Evolutionary conservation across 2,329 filamentous ascomycete genomes (phyloP).

Genomic region (Venturia nashicola): DNA sequence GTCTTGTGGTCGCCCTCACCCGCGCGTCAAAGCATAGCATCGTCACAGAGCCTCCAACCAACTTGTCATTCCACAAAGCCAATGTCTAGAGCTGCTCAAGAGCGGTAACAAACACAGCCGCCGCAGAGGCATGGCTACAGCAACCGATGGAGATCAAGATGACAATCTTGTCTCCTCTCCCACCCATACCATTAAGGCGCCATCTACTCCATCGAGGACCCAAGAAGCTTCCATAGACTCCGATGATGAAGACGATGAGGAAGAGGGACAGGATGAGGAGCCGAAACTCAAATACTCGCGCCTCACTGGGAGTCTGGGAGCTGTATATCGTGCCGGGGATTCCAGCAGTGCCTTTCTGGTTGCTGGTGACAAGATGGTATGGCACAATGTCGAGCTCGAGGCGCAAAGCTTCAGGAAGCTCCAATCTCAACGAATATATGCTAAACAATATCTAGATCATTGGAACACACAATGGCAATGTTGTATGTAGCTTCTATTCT

Average conservation of each 20-base stretch:
- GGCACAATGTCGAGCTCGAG: constrained; percentile 13
- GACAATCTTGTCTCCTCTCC: not conserved
- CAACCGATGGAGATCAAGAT: not conserved
- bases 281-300: constrained; percentile 88
- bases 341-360: constrained; percentile 85
- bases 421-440: constrained; percentile 11
- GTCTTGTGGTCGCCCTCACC: not conserved
- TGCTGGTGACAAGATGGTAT: constrained; percentile 92
- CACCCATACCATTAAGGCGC: not conserved
- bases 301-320: constrained; percentile 64
- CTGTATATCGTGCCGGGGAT: constrained; percentile 88
- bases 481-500: constrained; percentile 44
- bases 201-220: not conserved
- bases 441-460: constrained; percentile 49
- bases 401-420: constrained; percentile 6
- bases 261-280: constrained; percentile 84
- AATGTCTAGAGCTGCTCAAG: constrained; percentile 2
- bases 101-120: constrained; percentile 3
- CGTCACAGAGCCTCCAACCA: not conserved
- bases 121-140: constrained; percentile 7
- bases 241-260: constrained; percentile 44
- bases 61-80: not conserved
- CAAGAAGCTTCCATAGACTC: not conserved
- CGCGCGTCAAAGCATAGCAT: not conserved
- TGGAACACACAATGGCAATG: constrained; percentile 92